Base-by-base conservation (phyloP, 2,329 filamentous ascomycete genomes). In the Chaetomiaceae sp. region DNA sequence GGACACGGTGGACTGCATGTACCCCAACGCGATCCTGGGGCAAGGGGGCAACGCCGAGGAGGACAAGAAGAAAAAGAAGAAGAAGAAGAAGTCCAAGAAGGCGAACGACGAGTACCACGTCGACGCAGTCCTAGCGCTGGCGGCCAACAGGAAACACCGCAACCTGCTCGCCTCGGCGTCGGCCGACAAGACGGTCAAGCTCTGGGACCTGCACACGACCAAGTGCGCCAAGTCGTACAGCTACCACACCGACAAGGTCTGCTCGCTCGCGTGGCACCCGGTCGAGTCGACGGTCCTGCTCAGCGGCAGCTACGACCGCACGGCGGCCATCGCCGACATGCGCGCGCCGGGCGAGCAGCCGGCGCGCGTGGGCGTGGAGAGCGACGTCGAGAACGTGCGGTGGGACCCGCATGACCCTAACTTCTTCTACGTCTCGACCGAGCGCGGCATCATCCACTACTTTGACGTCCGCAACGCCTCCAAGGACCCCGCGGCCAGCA, bases 241-340 rank as follows among this genome's bases (percentile, higher is more conserved):
- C 14, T 89, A 95, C 71, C 93, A 99, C 73, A 95, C 89, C 31
- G 93, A 96, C 77, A 99, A 99, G 74, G 91, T 97, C 59, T 99
- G 91, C 78, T 89, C 92, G 19, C 74, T 99, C 50, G 87, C 92
- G 58, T 99, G 95, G 93, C 89, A 97, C 73, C 80, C 87, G 0
- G 80, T 78, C 38, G 88, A 96, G 68, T 83, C 91, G 3, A 96
- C 93, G 0, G 83, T 95, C 17, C 78, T 99, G 20, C 78, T 99
- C 53, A 95, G 86, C 63, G 93, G 93, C 55, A 95, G 89, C 66
- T 99, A 97, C 72, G 93, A 99, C 69, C 84, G 90, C 58, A 97
- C 91, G 3, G 79, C 96, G 9, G 89, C 96, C 8, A 90, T 89
- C n/a, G 87, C 89, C 3, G 93, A 99, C 66, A 96, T 99, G 92